Conservation (phyloP, 2,329 filamentous ascomycete genomes). For the Ophiostoma piceae region DNA sequence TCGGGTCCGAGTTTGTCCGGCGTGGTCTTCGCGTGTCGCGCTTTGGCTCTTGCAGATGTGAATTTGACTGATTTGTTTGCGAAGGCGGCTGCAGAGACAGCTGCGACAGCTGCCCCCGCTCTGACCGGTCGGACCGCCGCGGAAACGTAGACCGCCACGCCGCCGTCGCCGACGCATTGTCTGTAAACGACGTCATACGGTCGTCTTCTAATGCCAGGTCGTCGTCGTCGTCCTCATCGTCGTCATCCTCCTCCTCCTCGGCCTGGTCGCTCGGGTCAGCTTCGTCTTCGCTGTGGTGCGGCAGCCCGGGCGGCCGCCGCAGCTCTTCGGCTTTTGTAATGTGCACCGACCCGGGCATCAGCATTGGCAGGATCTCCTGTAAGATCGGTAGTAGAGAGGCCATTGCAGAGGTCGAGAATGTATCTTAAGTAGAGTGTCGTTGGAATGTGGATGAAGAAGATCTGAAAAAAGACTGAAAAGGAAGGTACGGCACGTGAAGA, state of each 20-base stretch:
- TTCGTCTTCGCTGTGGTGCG: constrained; percentile 14
- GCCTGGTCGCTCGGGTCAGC: constrained; percentile 37
- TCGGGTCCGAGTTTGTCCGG: not conserved
- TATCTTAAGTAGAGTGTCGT: not conserved
- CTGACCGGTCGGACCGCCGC: not conserved
- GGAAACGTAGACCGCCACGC: not conserved
- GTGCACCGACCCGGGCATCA: constrained; percentile 53
- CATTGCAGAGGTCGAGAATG: constrained; percentile 35
- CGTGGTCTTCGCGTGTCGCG: not conserved
- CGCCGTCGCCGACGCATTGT: not conserved
- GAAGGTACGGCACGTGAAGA: not conserved
- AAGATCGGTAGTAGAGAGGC: constrained; percentile 51
- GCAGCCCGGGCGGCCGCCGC: constrained; percentile 7
- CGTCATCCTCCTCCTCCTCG: constrained; percentile 7
- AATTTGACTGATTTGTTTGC: not conserved
- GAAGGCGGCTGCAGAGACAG: not conserved
- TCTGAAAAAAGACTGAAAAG: not conserved
- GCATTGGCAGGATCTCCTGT: constrained; percentile 55
- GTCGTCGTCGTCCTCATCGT: not conserved
- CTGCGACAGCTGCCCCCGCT: not conserved
- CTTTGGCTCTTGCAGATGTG: not conserved
- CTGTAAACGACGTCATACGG: not conserved
- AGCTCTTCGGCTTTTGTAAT: constrained; percentile 45
- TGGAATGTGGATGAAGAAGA: not conserved
- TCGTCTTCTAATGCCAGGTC: not conserved